phyloP scores from a whole-genome alignment of 2,329 filamentous ascomycete species.

The Fusarium coicis region DNA sequence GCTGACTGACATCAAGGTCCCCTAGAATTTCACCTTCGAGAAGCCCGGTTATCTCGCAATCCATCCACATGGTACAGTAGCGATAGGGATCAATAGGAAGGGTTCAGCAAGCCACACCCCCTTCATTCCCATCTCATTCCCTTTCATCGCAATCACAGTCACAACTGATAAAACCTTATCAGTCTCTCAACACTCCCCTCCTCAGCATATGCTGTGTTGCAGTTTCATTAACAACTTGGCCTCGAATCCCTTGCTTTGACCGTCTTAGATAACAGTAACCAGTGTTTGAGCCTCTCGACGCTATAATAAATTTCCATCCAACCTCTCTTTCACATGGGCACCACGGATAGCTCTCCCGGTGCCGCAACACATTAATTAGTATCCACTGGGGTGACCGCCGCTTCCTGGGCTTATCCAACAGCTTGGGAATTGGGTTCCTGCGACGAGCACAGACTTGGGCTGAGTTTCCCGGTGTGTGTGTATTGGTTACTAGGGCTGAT shows the following conservation, averaged over 20 bases:
- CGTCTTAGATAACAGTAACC: slow-evolving; percentile 13
- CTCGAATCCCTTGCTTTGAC: slow-evolving; percentile 7
- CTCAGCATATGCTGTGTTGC: slow-evolving; percentile 7
- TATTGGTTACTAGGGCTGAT: slow-evolving; percentile 16
- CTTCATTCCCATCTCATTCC: slow-evolving; percentile 9
- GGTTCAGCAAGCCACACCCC: slow-evolving; percentile 24
- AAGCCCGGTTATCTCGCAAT: slow-evolving; percentile 20
- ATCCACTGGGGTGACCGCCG: slow-evolving; percentile 31
- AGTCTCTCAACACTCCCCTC: slow-evolving; percentile 29
- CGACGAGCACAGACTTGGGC: slow-evolving; percentile 30
- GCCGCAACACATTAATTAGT: slow-evolving; percentile 20
- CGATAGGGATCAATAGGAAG: slow-evolving; percentile 26
- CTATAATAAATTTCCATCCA: slow-evolving; percentile 29
- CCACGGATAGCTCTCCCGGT: slow-evolving; percentile 10
- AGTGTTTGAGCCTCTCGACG: not conserved
- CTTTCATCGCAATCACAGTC: not conserved
- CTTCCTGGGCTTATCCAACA: slow-evolving; percentile 24
- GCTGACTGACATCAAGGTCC: slow-evolving; percentile 26
- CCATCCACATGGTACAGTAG: slow-evolving; percentile 7
- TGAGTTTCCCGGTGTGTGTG: slow-evolving; percentile 11
- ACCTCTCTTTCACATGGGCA: slow-evolving; percentile 31
- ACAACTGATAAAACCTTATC: slow-evolving; percentile 7
- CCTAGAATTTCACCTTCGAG: slow-evolving; percentile 8
- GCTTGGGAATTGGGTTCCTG: slow-evolving; percentile 40
- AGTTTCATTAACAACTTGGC: not conserved